phyloP scores from a whole-genome alignment of 2,329 filamentous ascomycete genomes.

The Cercospora sp. region DNA sequence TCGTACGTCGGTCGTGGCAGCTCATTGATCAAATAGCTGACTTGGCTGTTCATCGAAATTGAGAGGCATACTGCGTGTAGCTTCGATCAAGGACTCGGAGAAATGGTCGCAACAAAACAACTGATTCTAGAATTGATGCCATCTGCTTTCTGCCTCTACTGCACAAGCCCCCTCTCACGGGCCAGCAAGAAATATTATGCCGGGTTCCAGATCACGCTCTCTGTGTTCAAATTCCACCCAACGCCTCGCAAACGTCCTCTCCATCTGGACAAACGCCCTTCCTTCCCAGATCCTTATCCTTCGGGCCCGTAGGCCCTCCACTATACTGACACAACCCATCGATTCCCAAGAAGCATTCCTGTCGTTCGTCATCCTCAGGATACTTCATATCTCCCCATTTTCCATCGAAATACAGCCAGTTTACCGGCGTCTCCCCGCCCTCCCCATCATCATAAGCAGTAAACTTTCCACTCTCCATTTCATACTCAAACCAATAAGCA shows the following conservation, averaged over 20 bases:
- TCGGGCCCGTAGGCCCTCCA: slow-evolving; percentile 62
- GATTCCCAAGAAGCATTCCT: slow-evolving; percentile 48
- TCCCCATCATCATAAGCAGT: slow-evolving; percentile 49
- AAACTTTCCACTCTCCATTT: slow-evolving; percentile 46
- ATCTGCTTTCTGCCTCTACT: too few species aligned
- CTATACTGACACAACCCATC: slow-evolving; percentile 49
- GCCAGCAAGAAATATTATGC: too few species aligned
- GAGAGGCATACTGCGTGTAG: not conserved
- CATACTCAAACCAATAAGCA: slow-evolving; percentile 59
- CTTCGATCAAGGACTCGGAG: not conserved
- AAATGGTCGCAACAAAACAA: too few species aligned
- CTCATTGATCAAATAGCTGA: not conserved
- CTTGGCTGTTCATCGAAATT: not conserved
- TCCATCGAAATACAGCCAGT: slow-evolving; percentile 59
- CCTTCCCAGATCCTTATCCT: slow-evolving; percentile 59
- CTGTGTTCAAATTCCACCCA: not conserved
- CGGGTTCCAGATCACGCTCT: not conserved
- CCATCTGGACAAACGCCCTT: slow-evolving; percentile 59
- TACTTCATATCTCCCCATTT: slow-evolving; percentile 65
- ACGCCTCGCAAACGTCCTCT: slow-evolving; percentile 20
- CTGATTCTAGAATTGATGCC: too few species aligned
- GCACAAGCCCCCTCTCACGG: too few species aligned
- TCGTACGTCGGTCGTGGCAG: not conserved
- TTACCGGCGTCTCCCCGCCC: slow-evolving; percentile 46
- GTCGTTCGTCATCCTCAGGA: slow-evolving; percentile 52